Evolutionary conservation across 2,329 filamentous ascomycete species (phyloP).

Genomic region (Lecanicillium sp.): DNA sequence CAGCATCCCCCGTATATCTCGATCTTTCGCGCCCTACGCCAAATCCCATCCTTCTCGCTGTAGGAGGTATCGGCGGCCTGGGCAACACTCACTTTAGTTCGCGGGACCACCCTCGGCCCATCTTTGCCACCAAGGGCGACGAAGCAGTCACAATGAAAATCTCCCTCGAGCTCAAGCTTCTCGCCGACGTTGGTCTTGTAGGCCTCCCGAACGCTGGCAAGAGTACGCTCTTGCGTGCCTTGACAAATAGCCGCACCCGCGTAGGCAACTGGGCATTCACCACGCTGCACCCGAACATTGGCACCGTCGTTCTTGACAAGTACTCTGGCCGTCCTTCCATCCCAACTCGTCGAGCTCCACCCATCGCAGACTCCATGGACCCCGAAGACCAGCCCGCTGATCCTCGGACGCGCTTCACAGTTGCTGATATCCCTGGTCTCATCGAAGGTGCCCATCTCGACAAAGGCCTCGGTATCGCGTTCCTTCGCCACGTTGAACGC

Average conservation of each 20-base stretch:
- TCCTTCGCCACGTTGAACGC: conserved; percentile 88
- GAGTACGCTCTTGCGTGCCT: conserved; percentile 77
- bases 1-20: conserved; percentile 61
- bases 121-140: conserved; percentile 84
- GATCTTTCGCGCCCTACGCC: conserved; percentile 72
- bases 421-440: conserved; percentile 91
- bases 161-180: conserved; percentile 85
- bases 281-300: conserved; percentile 88
- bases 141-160: conserved; percentile 68
- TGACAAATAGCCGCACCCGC: conserved; percentile 82
- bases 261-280: conserved; percentile 97
- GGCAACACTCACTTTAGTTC: conserved; percentile 92
- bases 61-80: conserved; percentile 80
- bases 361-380: conserved; percentile 22
- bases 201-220: conserved; percentile 95
- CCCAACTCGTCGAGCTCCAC: conserved; percentile 20
- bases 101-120: conserved; percentile 63
- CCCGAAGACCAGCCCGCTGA: conserved; percentile 35
- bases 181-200: conserved; percentile 91
- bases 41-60: conserved; percentile 74
- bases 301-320: conserved; percentile 87
- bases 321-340: conserved; percentile 64
- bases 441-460: conserved; percentile 91
- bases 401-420: conserved; percentile 72
- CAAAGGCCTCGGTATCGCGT: conserved; percentile 81